A percentile compares a stretch with the other conserved stretches of the same genome.
Conservation (phyloP, 139 green algal genomes). For the Tetradesmus obliquus region DNA sequence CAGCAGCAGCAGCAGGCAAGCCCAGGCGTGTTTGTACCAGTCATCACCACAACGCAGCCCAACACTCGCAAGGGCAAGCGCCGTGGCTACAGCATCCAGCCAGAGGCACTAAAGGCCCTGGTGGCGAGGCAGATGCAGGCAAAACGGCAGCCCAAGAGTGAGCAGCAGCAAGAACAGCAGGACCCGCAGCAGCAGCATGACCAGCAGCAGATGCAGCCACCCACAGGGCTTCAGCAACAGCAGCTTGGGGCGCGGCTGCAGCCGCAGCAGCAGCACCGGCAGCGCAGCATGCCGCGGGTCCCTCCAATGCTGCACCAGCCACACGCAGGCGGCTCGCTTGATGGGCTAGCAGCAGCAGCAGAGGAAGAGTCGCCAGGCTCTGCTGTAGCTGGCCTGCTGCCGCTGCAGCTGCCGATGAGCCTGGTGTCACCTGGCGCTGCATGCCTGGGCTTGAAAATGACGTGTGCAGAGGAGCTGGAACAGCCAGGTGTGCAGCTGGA, state of each 20-base stretch:
- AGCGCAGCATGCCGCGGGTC: slow-evolving; percentile 1
- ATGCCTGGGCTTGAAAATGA: neutral
- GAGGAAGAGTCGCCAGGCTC: neutral
- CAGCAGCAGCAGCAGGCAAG: neutral
- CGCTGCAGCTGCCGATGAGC: neutral
- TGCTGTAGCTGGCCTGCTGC: neutral
- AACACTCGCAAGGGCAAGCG: slow-evolving; percentile 26
- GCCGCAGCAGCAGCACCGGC: slow-evolving; percentile 11
- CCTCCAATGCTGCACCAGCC: neutral
- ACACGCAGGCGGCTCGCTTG: neutral
- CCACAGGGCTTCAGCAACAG: slow-evolving; percentile 6
- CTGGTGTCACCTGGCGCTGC: slow-evolving; percentile 16
- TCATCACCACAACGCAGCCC: neutral
- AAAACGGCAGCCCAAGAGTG: slow-evolving; percentile 13
- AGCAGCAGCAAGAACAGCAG: slow-evolving; percentile 14
- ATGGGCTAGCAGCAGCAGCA: neutral
- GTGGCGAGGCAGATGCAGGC: neutral
- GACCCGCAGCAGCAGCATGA: neutral
- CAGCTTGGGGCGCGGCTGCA: neutral
- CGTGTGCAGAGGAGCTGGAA: slow-evolving; percentile 1
- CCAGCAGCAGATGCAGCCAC: neutral
- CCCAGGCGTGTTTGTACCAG: neutral
- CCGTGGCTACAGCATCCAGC: slow-evolving; percentile 7
- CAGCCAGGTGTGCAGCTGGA: slow-evolving; percentile 11
- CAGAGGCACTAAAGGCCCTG: neutral